Evolutionary conservation across 441 rosid species (phyloP).

Genomic region (Gossypium trilobum): DNA sequence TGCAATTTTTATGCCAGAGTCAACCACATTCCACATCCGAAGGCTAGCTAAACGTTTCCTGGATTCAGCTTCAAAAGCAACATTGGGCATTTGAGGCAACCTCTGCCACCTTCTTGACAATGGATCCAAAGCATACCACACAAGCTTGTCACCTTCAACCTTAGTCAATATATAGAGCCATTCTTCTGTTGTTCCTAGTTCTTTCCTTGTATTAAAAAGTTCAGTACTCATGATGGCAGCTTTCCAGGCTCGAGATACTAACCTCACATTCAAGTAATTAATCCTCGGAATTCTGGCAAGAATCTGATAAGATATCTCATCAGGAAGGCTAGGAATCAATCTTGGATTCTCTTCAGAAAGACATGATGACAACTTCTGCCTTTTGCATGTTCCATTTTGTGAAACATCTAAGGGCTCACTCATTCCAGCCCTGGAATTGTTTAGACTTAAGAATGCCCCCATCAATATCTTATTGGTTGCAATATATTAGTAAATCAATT

Average conservation of each 20-base stretch:
- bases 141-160: slow-evolving; percentile 51
- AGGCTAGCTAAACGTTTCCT: slow-evolving; percentile 36
- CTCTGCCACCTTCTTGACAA: slow-evolving; percentile 63
- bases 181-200: slow-evolving; percentile 59
- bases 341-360: slow-evolving; percentile 29
- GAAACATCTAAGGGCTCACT: slow-evolving; percentile 20
- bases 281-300: slow-evolving; percentile 53
- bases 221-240: slow-evolving; percentile 47
- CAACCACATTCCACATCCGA: slow-evolving; percentile 32
- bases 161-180: slow-evolving; percentile 77
- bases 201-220: slow-evolving; percentile 52
- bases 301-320: slow-evolving; percentile 52
- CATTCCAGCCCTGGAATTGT: slow-evolving; percentile 30
- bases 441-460: slow-evolving; percentile 48
- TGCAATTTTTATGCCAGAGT: slow-evolving; percentile 37
- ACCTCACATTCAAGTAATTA: slow-evolving; percentile 38
- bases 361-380: slow-evolving; percentile 30
- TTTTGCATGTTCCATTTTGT: slow-evolving; percentile 33
- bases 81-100: slow-evolving; percentile 62
- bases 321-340: slow-evolving; percentile 59
- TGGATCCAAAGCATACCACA: slow-evolving; percentile 79
- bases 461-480: slow-evolving; percentile 19
- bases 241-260: slow-evolving; percentile 67
- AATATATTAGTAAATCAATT: background rate
- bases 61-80: slow-evolving; percentile 34